Conservation (phyloP, 1,284 basidiomycete genomes). For the Austropuccinia psidii region DNA sequence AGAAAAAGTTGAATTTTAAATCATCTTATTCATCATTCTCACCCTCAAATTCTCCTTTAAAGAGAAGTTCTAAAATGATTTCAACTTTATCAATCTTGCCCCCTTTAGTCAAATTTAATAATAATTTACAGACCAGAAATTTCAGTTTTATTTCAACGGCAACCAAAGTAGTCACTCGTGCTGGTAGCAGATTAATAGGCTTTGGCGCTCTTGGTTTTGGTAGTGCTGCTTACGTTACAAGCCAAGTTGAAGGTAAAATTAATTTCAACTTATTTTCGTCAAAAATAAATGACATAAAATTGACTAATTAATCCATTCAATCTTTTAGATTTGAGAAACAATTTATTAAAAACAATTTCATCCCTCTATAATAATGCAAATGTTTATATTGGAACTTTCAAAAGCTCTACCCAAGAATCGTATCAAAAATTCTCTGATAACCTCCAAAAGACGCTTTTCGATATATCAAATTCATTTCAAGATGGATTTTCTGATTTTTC, state of each 20-base stretch:
- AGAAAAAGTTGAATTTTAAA: too few relatives aligned
- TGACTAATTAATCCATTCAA: background rate
- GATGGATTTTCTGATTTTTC: background rate
- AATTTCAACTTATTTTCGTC: too few relatives aligned
- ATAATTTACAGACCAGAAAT: constrained; percentile 11
- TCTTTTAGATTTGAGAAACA: constrained; percentile 7
- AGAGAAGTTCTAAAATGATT: too few relatives aligned
- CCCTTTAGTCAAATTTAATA: too few relatives aligned
- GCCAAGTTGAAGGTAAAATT: constrained; percentile 32
- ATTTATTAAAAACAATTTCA: background rate
- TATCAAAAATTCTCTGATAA: background rate
- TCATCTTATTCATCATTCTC: too few relatives aligned
- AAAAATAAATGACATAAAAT: too few relatives aligned
- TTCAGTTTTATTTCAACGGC: constrained; percentile 26
- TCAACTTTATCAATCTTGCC: too few relatives aligned
- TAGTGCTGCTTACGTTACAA: constrained; percentile 27
- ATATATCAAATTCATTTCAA: background rate
- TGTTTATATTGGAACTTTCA: background rate
- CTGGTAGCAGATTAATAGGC: constrained; percentile 11
- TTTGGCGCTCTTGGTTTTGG: constrained; percentile 21
- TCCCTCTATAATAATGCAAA: background rate
- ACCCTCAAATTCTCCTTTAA: too few relatives aligned
- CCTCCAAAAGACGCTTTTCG: background rate
- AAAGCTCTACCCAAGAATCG: background rate
- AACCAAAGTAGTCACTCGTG: background rate